Base-by-base conservation (phyloP, 1,139 yeast genomes). In the Hansenula anomala region DNA sequence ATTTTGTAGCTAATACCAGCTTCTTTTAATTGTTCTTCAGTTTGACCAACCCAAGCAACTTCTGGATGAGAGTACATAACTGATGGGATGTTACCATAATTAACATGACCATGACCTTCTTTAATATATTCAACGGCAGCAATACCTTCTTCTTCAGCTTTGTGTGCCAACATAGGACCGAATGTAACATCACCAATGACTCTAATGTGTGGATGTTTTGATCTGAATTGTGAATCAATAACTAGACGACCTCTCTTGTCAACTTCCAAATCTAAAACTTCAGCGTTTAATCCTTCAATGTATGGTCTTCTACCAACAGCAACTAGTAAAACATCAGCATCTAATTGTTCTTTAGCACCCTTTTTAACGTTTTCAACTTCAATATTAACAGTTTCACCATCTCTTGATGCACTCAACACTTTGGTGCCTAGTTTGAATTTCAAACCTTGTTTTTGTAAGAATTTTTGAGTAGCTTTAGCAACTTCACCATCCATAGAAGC, bases 61-160 rank as follows among this genome's bases (percentile, higher is more conserved):
- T 92, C 98, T 50, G 98, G 98, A 69, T 89, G 97, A 37, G 97
- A 82, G 76, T 92, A 92, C 97, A 92, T 90, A 52, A 94, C 98
- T 32, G 96, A 80, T 52, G 99, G 99, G 55, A 94, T 92, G 70
- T 87, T 92, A 55, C 83, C 95, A 69, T 94, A 94, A 80, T 94
- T 94, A 54, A 94, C 97, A 62, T 94, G 98, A 45, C 99, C 99
- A 63, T 85, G 87, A 49, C 98, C 98, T 53, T 68, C 68, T 74
- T 88, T 87, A 64, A 94, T 80, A 73, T 78, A 86, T 71, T 94
- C 99, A 48, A 78, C 97, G 48, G 96, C 98, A 43, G 98, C 99
- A 57, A 94, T 83, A 67, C 97, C 99, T 75, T 94, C 99, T 67
- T 94, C 99, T 73, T 94, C 99, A 47, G 99, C 99, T 76, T 94